Evolutionary conservation across 2,329 filamentous ascomycete genomes (phyloP), one percentile per base, ranked within the genome.

Genomic region (Chaetomium globosum): DNA sequence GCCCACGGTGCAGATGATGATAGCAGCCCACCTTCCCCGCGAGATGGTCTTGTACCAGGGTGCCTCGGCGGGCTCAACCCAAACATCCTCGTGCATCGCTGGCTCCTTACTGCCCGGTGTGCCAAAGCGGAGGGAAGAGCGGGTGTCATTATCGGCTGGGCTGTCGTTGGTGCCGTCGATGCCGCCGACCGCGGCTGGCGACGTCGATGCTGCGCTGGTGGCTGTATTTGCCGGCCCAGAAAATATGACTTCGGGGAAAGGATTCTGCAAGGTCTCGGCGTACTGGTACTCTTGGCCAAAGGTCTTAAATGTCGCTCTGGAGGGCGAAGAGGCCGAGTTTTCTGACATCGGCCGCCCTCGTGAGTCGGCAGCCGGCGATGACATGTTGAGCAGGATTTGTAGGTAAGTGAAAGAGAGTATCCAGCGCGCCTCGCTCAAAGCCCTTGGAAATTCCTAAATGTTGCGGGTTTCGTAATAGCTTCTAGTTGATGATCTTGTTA

Each of bases 11-110:
- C 59, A 63, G 23, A 72, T 55, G 30, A 43, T 48, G 43, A 63
- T 61, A 51, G 61, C 60, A 8, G 68, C 52, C 70, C 70, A 71
- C 48, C 62, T 63, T 39, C 61, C 23, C 7, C 36, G 60, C 12
- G 65, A 65, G 31, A 70, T 59, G 23, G 49, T 57, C 49, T 63
- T 67, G 65, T 71, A 70, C 71, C 71, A 72, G 7, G 70, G 69
- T 43, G 26, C 21, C 43, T 68, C 64, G 1, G 36, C 39, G 2
- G 70, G 70, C 21, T 65, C 61, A 9, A 65, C 63, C 68, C 68
- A 71, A 7, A 67, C 51, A 7, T 54, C 21, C 49, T 66, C 67
- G 39, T 49, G 52, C 46, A 64, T 59, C 16, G 13, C 55, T 12
- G 61, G 55, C 3, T 65, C 69, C 63, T 69, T 69, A 26, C 56